Evolutionary conservation across 345 rosid species (phyloP), one percentile per base, ranked within the genome.

Genomic region (Theobroma cacao): DNA sequence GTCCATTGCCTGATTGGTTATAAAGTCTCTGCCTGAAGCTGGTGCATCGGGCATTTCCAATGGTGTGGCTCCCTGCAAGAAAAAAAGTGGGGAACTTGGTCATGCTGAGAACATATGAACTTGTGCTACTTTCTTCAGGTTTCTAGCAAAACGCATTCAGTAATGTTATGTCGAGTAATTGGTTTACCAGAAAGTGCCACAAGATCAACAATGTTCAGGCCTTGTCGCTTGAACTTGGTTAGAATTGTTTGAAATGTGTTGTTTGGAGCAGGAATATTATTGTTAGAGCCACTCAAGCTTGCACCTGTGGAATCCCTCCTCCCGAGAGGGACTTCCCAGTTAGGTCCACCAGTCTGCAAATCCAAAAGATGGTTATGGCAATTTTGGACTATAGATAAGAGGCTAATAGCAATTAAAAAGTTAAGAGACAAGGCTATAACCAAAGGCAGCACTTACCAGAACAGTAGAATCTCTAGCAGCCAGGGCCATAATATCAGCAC

Each of bases 391-490:
- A n/a, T n/a, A n/a, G n/a, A n/a, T n/a, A n/a, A n/a, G n/a, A n/a
- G n/a, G n/a, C n/a, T n/a, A n/a, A n/a, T n/a, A n/a, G n/a, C n/a
- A n/a, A n/a, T n/a, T n/a, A n/a, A n/a, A n/a, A n/a, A n/a, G n/a
- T n/a, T n/a, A n/a, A n/a, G n/a, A n/a, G 41, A 20, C 60, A 60
- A 52, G 31, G 26, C 43, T 13, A 43, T 43, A 48, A 41, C 53
- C 43, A n/a, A 26, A 48, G 36, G 24, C n/a, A 36, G 31, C 34
- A 80, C 90, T 89, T 80, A 92, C 98, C 33, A 95, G 89, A 86
- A 88, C 88, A 43, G 99, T 90, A 55, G 99, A 92, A 81, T 95
- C 98, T 88, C 99, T 91, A 64, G 98, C 98, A 59, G 91, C 93
- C 68, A 95, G 80, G 56, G 94, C 86, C 78, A 95, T 18, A 28